Base-by-base conservation (phyloP, 768 basidiomycete species). In the Lyophyllum shimeji region DNA sequence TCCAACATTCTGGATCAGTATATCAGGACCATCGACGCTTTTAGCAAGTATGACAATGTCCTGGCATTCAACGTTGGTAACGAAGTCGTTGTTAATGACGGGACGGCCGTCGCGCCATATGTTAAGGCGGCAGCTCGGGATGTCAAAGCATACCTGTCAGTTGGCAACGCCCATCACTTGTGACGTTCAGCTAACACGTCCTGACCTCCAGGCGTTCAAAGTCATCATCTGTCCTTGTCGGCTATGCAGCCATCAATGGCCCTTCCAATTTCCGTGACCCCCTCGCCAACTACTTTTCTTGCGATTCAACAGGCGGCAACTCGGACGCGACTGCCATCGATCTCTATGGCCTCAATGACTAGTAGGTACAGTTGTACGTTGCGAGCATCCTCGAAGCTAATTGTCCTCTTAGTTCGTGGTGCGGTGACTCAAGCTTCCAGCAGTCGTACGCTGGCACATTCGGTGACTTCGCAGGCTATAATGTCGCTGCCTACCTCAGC, bases 61-160 rank as follows among this genome's bases (percentile, higher is more conserved):
- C 75, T 96, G 53, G 94, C 86, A 11, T 95, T 80, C 74, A 96
- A 95, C 65, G 80, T 97, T 56, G 95, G 93, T 20, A 97, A 97
- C 65, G 95, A 96, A 72, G 89, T 86, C 29, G 79, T 80, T 23
- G 67, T 77, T 9, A 45, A 73, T 18, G 78, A 80, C 40, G 71
- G 74, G 50, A 90, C 90, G 15, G 75, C 73, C 27, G 83, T 87
- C 9, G 84, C 86, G 15, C 81, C 93, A 5, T 97, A 83, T 69
- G 82, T 97, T 66, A 95, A 95, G 69, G 93, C 93, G 37, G 95
- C 95, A 21, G 92, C 93, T 24, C 85, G 95, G 37, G 95, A 97
- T 67, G 74, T 84, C 60, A 94, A 86, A 67, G 83, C 93, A 7
- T 96, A 94, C 70, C 77, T 97, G 84, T 89, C 59, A 65, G 86